Evolutionary conservation across 257 asterid species (phyloP).

Genomic region (Verbascum thapsus): DNA sequence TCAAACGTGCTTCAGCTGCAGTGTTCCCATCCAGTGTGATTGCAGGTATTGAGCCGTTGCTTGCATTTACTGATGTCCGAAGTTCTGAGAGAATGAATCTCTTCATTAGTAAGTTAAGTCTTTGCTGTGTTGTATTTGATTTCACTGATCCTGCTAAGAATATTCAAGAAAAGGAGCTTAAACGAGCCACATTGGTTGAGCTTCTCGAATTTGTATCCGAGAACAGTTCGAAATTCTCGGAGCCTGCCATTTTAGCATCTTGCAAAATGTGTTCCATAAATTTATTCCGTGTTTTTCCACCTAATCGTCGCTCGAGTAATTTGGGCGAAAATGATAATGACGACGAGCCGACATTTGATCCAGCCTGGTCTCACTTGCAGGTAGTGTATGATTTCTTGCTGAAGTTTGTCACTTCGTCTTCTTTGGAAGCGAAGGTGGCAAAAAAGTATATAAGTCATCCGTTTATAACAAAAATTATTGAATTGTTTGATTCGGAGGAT

Average conservation of each 20-base stretch:
- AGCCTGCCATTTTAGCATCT: conserved; percentile 67
- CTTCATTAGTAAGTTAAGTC: conserved; percentile 84
- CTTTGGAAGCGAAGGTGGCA: conserved; percentile 68
- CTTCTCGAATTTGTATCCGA: conserved; percentile 74
- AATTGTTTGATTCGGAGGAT: conserved; percentile 83
- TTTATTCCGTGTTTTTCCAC: conserved; percentile 75
- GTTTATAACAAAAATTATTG: conserved; percentile 63
- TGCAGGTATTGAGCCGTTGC: conserved; percentile 77
- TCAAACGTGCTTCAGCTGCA: conserved; percentile 56
- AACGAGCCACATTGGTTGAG: conserved; percentile 70
- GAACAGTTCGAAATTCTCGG: conserved; percentile 60
- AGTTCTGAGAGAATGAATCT: conserved; percentile 72
- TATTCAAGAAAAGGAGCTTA: conserved; percentile 66
- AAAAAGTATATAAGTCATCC: conserved; percentile 69
- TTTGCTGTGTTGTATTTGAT: conserved; percentile 80
- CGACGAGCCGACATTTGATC: conserved; percentile 76
- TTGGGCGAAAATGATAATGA: conserved; percentile 58
- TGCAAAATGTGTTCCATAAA: conserved; percentile 83
- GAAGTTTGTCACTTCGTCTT: conserved; percentile 62
- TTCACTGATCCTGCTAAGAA: conserved; percentile 62
- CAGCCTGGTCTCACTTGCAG: conserved; percentile 85
- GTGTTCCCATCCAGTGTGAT: conserved; percentile 66
- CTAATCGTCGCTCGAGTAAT: conserved; percentile 42
- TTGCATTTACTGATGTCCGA: conserved; percentile 80
- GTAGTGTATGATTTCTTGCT: conserved; percentile 74